phyloP scores from a whole-genome alignment of 345 rosid genomes.

The Kandelia obovata region DNA sequence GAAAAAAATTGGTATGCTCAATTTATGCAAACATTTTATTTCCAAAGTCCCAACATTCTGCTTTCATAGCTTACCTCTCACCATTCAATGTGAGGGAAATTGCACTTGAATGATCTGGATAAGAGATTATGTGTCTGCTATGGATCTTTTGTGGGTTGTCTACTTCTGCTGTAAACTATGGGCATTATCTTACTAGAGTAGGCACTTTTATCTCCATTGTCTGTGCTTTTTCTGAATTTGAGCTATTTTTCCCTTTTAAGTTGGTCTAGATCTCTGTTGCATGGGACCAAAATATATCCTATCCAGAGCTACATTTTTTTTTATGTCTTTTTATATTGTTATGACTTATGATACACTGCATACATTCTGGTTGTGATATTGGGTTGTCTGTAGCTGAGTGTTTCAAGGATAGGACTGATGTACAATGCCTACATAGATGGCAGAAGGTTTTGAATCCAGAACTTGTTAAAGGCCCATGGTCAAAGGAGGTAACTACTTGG shows the following conservation, averaged over 20 bases:
- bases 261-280: not conserved
- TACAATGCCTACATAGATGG: slow-evolving; percentile 99
- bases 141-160: not conserved
- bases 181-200: not conserved
- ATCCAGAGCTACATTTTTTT: not conserved
- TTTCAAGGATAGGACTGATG: slow-evolving; percentile 99
- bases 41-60: too few relatives aligned
- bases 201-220: not conserved
- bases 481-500: slow-evolving; percentile 71
- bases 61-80: too few relatives aligned
- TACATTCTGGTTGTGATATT: slow-evolving; percentile 29
- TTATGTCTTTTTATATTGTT: not conserved
- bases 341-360: not conserved
- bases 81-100: too few relatives aligned
- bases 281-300: not conserved
- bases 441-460: slow-evolving; percentile 99
- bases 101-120: too few relatives aligned
- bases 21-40: not conserved
- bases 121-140: too few relatives aligned
- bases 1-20: slow-evolving; percentile 85
- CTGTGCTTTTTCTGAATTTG: not conserved
- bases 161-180: not conserved
- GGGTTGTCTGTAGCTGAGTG: slow-evolving; percentile 72
- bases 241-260: not conserved
- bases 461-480: slow-evolving; percentile 99